A percentile compares a stretch with the other conserved stretches of the same genome.
These are phyloP conservation scores for Pestalotiopsis sp. DNA, from an alignment of 2,329 filamentous ascomycete genomes.

Conservation along the genomic window DNA sequence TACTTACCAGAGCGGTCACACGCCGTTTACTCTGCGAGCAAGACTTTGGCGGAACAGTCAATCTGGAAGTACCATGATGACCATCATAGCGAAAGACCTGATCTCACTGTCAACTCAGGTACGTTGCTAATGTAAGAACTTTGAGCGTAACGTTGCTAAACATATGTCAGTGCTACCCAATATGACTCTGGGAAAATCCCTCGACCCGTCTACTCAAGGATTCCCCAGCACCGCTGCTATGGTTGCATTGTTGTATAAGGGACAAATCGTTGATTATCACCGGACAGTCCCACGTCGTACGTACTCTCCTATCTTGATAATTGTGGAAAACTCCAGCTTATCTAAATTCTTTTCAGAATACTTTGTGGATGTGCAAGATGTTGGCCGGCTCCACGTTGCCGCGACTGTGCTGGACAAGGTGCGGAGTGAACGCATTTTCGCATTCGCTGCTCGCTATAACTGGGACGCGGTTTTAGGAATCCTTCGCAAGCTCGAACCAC, in stretches of 20 bases:
- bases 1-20: neutral
- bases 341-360: neutral
- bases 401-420: neutral
- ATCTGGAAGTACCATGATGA: neutral
- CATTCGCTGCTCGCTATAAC: neutral
- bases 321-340: neutral
- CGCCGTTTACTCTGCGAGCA: constrained; percentile 7
- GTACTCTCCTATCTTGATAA: neutral
- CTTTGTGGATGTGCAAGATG: neutral
- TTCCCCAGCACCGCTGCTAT: neutral
- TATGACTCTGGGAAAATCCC: constrained; percentile 15
- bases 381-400: neutral
- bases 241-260: neutral
- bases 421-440: neutral
- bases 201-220: constrained; percentile 1
- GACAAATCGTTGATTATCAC: neutral
- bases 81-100: constrained; percentile 5
- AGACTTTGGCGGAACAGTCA: neutral
- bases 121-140: no score
- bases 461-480: neutral
- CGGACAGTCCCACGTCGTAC: neutral
- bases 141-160: no score
- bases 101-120: constrained; percentile 14
- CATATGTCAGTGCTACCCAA: constrained; percentile 9
- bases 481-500: neutral